These are phyloP conservation scores for Pseudocercospora pini-densiflorae DNA, from an alignment of 2,329 filamentous ascomycete genomes.

Conservation along the genomic window DNA sequence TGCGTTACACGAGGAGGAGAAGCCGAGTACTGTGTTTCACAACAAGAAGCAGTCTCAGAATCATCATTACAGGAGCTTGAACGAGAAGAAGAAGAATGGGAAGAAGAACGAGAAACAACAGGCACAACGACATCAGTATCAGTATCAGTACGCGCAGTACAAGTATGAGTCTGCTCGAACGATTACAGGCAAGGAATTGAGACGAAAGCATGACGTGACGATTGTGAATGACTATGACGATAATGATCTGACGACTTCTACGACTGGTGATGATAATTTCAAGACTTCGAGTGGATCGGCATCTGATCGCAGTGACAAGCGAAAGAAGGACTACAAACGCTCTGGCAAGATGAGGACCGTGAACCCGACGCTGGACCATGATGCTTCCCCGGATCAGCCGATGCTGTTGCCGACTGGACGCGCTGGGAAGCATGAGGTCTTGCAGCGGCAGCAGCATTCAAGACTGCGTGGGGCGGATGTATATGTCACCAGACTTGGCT, in stretches of 20 bases:
- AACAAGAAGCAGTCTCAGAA: conserved; percentile 39
- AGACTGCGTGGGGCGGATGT: conserved; percentile 56
- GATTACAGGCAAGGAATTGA: conserved; percentile 10
- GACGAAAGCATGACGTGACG: conserved; percentile 31
- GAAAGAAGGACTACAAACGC: conserved; percentile 33
- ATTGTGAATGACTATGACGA: conserved; percentile 25
- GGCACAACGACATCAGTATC: conserved; percentile 5
- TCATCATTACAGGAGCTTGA: conserved; percentile 38
- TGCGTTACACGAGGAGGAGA: conserved; percentile 37
- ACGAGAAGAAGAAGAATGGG: conserved; percentile 34
- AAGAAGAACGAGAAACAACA: conserved; percentile 35
- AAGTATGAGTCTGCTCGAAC: conserved; percentile 28
- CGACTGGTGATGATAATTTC: not conserved
- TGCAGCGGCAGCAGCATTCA: conserved; percentile 51
- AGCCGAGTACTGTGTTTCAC: conserved; percentile 38
- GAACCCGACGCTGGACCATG: conserved; percentile 17
- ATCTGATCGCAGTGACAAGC: conserved; percentile 18
- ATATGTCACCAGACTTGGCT: conserved; percentile 55
- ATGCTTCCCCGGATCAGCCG: conserved; percentile 23
- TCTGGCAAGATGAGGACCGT: conserved; percentile 29
- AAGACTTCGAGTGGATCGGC: not conserved
- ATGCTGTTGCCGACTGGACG: conserved; percentile 39
- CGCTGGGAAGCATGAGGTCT: conserved; percentile 29
- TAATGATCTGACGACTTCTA: conserved; percentile 16
- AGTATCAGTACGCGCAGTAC: conserved; percentile 37